These are phyloP conservation scores for Closterium sp. DNA, from an alignment of 139 green algal genomes.

Conservation along the genomic window DNA sequence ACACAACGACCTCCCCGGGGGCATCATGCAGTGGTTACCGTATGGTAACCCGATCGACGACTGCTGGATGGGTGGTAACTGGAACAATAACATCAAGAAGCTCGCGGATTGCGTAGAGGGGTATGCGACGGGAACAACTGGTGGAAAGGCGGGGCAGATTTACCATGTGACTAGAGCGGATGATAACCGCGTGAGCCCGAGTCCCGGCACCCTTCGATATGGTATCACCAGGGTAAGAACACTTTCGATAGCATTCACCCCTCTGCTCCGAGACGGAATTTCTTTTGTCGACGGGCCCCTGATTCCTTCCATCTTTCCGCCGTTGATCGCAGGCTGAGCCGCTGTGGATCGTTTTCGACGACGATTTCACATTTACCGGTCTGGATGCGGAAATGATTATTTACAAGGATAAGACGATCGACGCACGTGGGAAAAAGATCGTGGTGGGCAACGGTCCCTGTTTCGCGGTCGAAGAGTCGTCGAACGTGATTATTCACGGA, in stretches of 20 bases:
- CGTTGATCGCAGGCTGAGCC: background rate
- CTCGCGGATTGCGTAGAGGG: background rate
- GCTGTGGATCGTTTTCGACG: constrained; percentile 13
- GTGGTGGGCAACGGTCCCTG: background rate
- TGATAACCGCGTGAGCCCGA: background rate
- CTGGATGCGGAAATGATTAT: background rate
- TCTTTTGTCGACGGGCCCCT: no score
- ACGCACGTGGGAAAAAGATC: background rate
- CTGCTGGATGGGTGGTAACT: constrained; percentile 10
- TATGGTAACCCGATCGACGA: constrained; percentile 1
- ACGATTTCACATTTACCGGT: background rate
- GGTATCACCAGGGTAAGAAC: background rate
- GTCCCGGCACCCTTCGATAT: background rate
- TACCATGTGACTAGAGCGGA: constrained; percentile 1
- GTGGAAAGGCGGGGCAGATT: background rate
- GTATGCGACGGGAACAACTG: background rate
- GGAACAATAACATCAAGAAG: background rate
- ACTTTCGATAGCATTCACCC: no score
- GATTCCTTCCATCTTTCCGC: no score
- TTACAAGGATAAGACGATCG: background rate
- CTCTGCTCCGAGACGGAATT: no score
- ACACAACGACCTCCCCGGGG: no score
- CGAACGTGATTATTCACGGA: constrained; percentile 3
- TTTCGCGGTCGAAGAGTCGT: background rate
- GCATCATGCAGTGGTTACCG: no score